Evolutionary conservation across 495 filamentous ascomycete species (phyloP), one percentile per base, ranked within the genome.

Genomic region (Xylaria curta): DNA sequence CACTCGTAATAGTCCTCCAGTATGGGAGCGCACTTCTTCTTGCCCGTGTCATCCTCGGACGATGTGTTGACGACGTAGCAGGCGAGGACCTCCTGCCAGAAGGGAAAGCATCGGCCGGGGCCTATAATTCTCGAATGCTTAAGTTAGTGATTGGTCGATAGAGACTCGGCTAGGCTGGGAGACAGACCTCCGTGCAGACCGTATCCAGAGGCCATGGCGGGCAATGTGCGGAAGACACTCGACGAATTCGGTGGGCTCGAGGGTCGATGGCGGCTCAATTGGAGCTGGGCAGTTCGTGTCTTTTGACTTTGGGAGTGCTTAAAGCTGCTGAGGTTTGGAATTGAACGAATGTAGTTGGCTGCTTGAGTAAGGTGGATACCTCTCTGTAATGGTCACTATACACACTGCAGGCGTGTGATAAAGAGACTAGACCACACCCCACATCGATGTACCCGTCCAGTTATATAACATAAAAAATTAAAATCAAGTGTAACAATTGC

Each of bases 1-100:
- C 97, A 99, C 86, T 99, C 96, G 83, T 97, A 93, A 87, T 98
- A 98, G 78, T 99, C 96, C 79, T 98, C 96, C 73, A 97, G 84
- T 42, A 90, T 90, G n/a, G 93, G 93, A 51, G 87, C 79, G 81
- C 96, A 99, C 85, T 97, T 97, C 85, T 90, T 92, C 84, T 93
- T 95, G 58, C 94, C 94, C 12, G 89, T 86, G 67, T 89, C 87
- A 76, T 95, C 91, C 28, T 93, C 90, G 56, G 89, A 84, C 65
- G 85, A 87, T 61, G 91, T 90, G 82, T 95, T 95, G 78, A 94
- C 88, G 60, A 95, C 92, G 79, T 97, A 97, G 88, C 93, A 97
- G 75, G 91, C 91, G 73, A 97, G 90, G 67, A 94, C 84, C 78
- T 97, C 93, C 84, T 97, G 96, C 97, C 97, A 99, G 89, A 98